Percentiles rank a stretch among this genome's conserved stretches.
These are phyloP conservation scores for Nematocida homosporus DNA, from an alignment of 371 early-diverging fungal genomes.

Conservation along the genomic window DNA sequence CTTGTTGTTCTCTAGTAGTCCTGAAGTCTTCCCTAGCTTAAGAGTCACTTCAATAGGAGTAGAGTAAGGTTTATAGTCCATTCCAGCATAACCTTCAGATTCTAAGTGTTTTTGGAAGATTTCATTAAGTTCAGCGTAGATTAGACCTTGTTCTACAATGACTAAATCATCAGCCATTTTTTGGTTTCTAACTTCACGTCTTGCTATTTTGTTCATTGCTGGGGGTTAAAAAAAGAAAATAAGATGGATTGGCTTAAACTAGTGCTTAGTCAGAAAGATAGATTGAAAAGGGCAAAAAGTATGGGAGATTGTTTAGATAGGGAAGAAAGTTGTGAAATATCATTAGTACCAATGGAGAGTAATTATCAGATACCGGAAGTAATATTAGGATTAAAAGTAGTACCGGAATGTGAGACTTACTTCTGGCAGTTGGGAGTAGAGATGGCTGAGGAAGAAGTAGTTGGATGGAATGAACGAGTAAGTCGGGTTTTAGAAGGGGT, in stretches of 20 bases:
- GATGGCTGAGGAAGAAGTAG: background rate
- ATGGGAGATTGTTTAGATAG: constrained; percentile 31
- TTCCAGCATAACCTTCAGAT: constrained; percentile 85
- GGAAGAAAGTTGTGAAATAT: constrained; percentile 13
- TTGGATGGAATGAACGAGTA: constrained; percentile 47
- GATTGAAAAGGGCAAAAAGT: constrained; percentile 21
- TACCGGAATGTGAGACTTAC: constrained; percentile 54
- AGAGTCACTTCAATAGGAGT: constrained; percentile 96
- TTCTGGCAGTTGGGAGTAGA: constrained; percentile 30
- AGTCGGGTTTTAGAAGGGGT: constrained; percentile 49
- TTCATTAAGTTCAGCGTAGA: constrained; percentile 68
- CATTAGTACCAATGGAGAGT: constrained; percentile 57
- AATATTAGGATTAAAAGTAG: constrained; percentile 57
- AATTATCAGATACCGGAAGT: constrained; percentile 65
- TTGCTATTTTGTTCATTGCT: constrained; percentile 44
- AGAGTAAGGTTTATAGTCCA: constrained; percentile 92
- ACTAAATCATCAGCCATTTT: constrained; percentile 42
- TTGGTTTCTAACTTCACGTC: constrained; percentile 45
- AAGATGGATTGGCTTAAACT: constrained; percentile 30
- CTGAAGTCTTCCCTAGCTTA: constrained; percentile 92
- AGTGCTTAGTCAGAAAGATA: constrained; percentile 20
- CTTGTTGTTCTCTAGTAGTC: constrained; percentile 94
- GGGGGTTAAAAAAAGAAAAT: constrained; percentile 52
- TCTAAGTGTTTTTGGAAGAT: constrained; percentile 70
- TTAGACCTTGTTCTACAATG: constrained; percentile 58